Conservation (phyloP, 202 grass and related monocot species). For the Dendrocalamus latiflorus region DNA sequence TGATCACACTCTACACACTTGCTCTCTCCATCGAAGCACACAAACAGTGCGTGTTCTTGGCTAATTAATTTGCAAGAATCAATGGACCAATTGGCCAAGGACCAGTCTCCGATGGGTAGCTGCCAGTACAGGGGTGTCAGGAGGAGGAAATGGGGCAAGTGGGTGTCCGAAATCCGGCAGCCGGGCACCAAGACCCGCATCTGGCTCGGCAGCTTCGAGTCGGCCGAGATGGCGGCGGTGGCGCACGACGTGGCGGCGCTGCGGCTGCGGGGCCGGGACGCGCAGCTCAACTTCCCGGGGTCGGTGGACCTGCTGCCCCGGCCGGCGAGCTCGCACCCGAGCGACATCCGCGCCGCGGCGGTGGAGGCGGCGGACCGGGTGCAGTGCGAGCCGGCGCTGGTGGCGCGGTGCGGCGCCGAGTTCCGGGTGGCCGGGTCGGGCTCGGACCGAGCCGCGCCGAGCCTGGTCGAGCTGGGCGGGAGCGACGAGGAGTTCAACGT, state of each 20-base stretch:
- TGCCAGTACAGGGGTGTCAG: slow-evolving; percentile 57
- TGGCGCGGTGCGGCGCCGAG: not conserved
- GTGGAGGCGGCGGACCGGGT: slow-evolving; percentile 50
- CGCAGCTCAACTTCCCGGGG: slow-evolving; percentile 68
- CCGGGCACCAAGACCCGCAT: slow-evolving; percentile 73
- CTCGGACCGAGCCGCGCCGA: not conserved
- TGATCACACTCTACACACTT: not conserved
- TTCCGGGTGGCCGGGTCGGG: not conserved
- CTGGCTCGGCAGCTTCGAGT: slow-evolving; percentile 81
- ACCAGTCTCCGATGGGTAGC: not conserved
- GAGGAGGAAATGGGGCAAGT: slow-evolving; percentile 76
- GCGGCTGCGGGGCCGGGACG: slow-evolving; percentile 45
- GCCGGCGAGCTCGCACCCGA: slow-evolving; percentile 41
- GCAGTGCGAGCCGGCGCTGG: slow-evolving; percentile 36
- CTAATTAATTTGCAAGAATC: not conserved
- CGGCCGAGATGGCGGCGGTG: slow-evolving; percentile 73
- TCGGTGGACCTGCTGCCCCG: slow-evolving; percentile 46
- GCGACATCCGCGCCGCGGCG: slow-evolving; percentile 53
- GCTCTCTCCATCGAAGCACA: not conserved
- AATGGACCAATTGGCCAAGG: slow-evolving; percentile 12
- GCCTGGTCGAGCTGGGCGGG: slow-evolving; percentile 6
- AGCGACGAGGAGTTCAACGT: slow-evolving; percentile 61
- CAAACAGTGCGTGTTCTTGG: not conserved
- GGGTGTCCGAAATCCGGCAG: slow-evolving; percentile 79
- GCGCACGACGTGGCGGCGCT: slow-evolving; percentile 79